Evolutionary conservation across 352 stramenopile genomes (phyloP).

Genomic region (Pythium brachiatum): DNA sequence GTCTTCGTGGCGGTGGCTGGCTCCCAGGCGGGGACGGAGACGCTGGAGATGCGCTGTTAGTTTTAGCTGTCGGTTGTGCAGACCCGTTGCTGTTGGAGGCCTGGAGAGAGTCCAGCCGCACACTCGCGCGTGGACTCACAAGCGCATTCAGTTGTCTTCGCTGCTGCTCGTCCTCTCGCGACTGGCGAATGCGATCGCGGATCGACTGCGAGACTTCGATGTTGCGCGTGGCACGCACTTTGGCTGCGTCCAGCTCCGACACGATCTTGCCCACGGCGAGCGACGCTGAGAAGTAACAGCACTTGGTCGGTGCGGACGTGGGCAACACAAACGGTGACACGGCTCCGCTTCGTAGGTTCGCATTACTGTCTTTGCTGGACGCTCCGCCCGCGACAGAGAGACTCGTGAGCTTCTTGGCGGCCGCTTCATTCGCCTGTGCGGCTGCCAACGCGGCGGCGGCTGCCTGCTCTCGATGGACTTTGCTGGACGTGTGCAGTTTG

Average conservation of each 20-base stretch:
- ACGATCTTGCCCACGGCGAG: slow-evolving; percentile 64
- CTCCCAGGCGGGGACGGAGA: slow-evolving; percentile 1
- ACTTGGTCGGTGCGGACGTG: slow-evolving; percentile 31
- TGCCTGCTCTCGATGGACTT: slow-evolving; percentile 11
- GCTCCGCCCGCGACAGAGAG: slow-evolving; percentile 22
- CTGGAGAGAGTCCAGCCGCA: slow-evolving; percentile 26
- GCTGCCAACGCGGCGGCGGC: background rate
- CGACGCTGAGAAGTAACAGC: slow-evolving; percentile 60
- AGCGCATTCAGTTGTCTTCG: slow-evolving; percentile 39
- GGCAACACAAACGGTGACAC: slow-evolving; percentile 44
- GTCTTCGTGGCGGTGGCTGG: slow-evolving; percentile 4
- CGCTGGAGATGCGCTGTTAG: background rate
- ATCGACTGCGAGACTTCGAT: slow-evolving; percentile 69
- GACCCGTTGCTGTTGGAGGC: background rate
- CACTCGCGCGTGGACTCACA: slow-evolving; percentile 31
- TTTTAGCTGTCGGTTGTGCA: background rate
- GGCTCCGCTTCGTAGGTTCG: slow-evolving; percentile 4
- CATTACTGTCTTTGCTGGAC: slow-evolving; percentile 7
- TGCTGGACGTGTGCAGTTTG: slow-evolving; percentile 34
- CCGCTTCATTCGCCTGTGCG: background rate
- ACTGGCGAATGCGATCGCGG: slow-evolving; percentile 45
- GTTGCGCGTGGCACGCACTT: slow-evolving; percentile 50
- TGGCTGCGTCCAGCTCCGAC: slow-evolving; percentile 62
- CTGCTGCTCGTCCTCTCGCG: slow-evolving; percentile 37
- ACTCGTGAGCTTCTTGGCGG: slow-evolving; percentile 45